Evolutionary conservation across 345 rosid genomes (phyloP), one percentile per base, ranked within the genome.

Genomic region (Linum tenue): DNA sequence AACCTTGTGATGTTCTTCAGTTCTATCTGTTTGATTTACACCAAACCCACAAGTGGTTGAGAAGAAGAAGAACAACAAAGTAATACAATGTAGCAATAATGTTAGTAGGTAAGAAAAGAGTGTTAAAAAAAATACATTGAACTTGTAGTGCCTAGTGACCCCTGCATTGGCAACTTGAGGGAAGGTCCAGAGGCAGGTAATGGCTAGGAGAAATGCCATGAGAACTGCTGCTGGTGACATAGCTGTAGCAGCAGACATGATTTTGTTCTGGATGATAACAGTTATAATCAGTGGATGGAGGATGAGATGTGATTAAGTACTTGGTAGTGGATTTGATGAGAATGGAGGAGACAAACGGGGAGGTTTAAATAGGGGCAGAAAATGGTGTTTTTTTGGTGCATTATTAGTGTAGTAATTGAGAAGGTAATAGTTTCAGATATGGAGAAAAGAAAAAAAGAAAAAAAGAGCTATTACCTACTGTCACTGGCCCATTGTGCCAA

Each of bases 101-200:
- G 31, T 22, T 22, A 22, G 31, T 22, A 22, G 31, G 31, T 22
- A 22, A 22, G 31, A 22, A 22, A 22, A 22, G 31, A 22, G 31
- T 22, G 31, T 22, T 64, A 48, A n/a, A n/a, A n/a, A n/a, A n/a
- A n/a, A n/a, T 81, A 87, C 96, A 35, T 89, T 77, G 55, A 92
- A 80, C 65, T 73, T 80, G 82, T 82, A 89, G 69, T 89, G 97
- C 77, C 94, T 79, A 61, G 90, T 92, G 43, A 68, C 66, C 70
- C 86, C 88, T 6, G 72, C 70, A 71, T 73, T 50, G 64, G 79
- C 81, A 57, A 69, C 70, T 38, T 77, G 72, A 59, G 80, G 72
- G 65, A 73, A 66, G 71, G 75, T 60, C 65, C 64, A 64, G 43
- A 71, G 51, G 56, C 72, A 70, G 70, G 39, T 60, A 14, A 31